phyloP scores from a whole-genome alignment of 768 basidiomycete species.

The Mycena filopes region DNA sequence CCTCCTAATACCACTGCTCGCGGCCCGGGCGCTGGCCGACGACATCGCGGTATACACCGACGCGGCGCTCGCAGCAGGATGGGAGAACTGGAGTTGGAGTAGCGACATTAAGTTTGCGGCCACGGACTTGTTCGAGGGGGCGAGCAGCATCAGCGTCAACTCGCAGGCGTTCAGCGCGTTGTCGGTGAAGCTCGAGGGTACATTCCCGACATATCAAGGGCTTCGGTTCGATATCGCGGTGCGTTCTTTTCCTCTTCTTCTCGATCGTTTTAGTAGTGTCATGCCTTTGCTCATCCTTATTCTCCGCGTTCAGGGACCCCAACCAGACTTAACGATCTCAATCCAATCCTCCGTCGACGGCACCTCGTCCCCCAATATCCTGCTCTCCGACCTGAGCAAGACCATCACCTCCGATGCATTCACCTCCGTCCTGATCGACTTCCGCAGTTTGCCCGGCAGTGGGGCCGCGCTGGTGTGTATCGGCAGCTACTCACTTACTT shows the following conservation, averaged over 20 bases:
- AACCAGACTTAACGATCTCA: constrained; percentile 56
- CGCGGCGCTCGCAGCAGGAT: constrained; percentile 52
- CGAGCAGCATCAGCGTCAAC: constrained; percentile 55
- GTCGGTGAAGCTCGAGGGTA: constrained; percentile 57
- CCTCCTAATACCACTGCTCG: constrained; percentile 22
- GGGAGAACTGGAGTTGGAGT: constrained; percentile 67
- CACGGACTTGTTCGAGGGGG: constrained; percentile 54
- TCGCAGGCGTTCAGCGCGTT: constrained; percentile 56
- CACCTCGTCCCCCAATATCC: constrained; percentile 49
- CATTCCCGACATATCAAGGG: constrained; percentile 57
- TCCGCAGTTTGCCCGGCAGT: constrained; percentile 55
- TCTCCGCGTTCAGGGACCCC: constrained; percentile 49
- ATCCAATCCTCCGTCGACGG: constrained; percentile 53
- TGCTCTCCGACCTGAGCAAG: constrained; percentile 54
- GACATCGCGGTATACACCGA: constrained; percentile 57
- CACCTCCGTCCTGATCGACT: constrained; percentile 59
- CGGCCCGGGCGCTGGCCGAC: constrained; percentile 30
- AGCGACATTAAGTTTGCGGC: constrained; percentile 54
- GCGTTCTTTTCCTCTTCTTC: constrained; percentile 35
- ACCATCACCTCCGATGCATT: constrained; percentile 50
- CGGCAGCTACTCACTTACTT: neutral
- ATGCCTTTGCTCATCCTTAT: neutral
- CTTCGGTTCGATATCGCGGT: constrained; percentile 63
- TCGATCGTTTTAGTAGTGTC: no score
- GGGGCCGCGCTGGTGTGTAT: constrained; percentile 48